Base-by-base conservation (phyloP, 2,329 filamentous ascomycete genomes). In the Chaetomium sp. region DNA sequence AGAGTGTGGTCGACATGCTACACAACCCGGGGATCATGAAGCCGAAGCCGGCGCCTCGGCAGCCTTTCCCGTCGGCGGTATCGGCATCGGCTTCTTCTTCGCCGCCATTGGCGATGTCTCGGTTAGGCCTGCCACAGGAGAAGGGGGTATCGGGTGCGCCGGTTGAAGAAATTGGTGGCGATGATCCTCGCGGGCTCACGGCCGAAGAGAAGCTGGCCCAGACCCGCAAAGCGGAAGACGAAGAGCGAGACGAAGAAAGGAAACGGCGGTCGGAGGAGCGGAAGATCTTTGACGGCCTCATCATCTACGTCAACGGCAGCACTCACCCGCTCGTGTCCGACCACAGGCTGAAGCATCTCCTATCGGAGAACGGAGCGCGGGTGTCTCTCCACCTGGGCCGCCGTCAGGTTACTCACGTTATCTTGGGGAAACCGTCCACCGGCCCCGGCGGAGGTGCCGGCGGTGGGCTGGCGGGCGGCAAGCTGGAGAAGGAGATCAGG, bases 271-370 rank as follows among this genome's bases (percentile, higher is more conserved):
- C 44, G 27, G 60, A 70, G 51, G 54, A 54, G 57, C 59, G 64
- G 61, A 66, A 74, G 47, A 79, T 95, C 52, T 91, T 96, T 68
- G 72, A 80, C 45, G 82, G 84, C 12, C 78, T 91, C 27, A 85
- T 82, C 51, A 80, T 96, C 64, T 94, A 92, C 72, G 80, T 96
- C 70, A 96, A 96, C 70, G 91, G 91, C 58, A 91, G 88, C 62
- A 95, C 90, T 2, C 80, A 85, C 57, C 91, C 91, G 1, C 71
- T 83, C 32, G 80, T 96, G 59, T 95, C 89, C 11, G 91, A 96
- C 70, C 88, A 95, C 73, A 87, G 82, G 68, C 79, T 96, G 55
- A 95, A 94, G 75, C 84, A 85, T 54, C 70, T 95, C 12, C 79
- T 96, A 40, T 82, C 79, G 5, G 77, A 84, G 55, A 83, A 95